phyloP scores from a whole-genome alignment of 441 rosid species.

The Brassica balearica region DNA sequence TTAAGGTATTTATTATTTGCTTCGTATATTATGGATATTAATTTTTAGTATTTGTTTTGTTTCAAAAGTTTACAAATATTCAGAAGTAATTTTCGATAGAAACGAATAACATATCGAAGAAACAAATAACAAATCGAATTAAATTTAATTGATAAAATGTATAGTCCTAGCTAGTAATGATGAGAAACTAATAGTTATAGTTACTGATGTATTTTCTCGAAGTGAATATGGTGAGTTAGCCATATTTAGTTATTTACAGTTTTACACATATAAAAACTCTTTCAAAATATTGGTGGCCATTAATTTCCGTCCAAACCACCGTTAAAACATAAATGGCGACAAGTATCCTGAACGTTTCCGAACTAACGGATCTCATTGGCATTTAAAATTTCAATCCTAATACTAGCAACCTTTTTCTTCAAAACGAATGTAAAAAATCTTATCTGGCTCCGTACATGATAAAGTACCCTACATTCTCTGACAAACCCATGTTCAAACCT shows the following conservation, averaged over 20 bases:
- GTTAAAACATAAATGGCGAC: conserved; percentile 4
- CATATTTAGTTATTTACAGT: background rate
- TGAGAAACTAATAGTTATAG: background rate
- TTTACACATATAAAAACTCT: background rate
- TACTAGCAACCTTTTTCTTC: conserved; percentile 16
- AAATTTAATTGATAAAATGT: no score
- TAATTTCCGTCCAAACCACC: conserved; percentile 9
- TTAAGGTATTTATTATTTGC: no score
- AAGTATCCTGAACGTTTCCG: background rate
- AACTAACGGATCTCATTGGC: background rate
- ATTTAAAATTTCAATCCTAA: background rate
- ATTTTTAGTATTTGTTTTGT: no score
- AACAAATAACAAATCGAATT: no score
- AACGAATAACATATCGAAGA: no score
- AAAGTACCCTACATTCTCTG: conserved; percentile 65
- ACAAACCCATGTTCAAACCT: conserved; percentile 49
- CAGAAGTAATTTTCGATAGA: no score
- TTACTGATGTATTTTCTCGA: background rate
- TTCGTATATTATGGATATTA: no score
- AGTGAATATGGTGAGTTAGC: background rate
- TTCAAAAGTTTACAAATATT: no score
- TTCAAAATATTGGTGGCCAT: conserved; percentile 3
- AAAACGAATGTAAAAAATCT: conserved; percentile 20
- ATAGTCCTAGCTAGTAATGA: no score
- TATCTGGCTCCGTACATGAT: conserved; percentile 50